Conservation (phyloP, 2,329 filamentous ascomycete genomes). For the Xylariaceae sp. region DNA sequence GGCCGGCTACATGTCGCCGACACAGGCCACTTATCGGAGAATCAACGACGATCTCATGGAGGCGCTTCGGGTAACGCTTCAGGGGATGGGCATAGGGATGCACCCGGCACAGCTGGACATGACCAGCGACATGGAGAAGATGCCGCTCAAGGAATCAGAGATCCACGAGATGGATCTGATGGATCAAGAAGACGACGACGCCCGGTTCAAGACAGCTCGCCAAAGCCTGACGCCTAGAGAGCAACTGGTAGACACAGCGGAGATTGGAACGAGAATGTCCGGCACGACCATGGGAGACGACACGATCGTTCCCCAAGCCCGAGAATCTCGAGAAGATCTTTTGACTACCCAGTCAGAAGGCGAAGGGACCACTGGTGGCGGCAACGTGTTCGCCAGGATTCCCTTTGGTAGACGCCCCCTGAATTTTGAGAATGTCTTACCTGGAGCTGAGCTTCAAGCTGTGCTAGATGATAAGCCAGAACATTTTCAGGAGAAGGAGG, state of each 20-base stretch:
- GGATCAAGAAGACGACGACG: background rate
- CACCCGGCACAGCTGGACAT: background rate
- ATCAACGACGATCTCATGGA: background rate
- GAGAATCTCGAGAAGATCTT: background rate
- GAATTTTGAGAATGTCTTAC: background rate
- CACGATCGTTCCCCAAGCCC: constrained; percentile 13
- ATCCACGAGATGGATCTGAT: background rate
- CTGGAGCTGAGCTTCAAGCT: too few species aligned
- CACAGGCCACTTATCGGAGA: background rate
- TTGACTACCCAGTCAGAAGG: background rate
- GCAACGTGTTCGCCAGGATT: constrained; percentile 24
- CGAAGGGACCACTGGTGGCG: constrained; percentile 13
- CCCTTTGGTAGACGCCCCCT: constrained; percentile 15
- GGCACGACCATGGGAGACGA: constrained; percentile 7
- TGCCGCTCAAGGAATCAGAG: background rate
- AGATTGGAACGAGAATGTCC: constrained; percentile 26
- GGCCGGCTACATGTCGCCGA: background rate
- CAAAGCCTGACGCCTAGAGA: constrained; percentile 12
- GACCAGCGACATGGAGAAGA: background rate
- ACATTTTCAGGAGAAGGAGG: background rate
- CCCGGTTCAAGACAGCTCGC: background rate
- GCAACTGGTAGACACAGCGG: constrained; percentile 21
- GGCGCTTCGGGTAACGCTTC: background rate
- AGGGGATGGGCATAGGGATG: background rate
- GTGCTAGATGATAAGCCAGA: background rate